Evolutionary conservation across 768 basidiomycete species (phyloP), one percentile per base, ranked within the genome.

Genomic region (Naganishia vaughanmartiniae): DNA sequence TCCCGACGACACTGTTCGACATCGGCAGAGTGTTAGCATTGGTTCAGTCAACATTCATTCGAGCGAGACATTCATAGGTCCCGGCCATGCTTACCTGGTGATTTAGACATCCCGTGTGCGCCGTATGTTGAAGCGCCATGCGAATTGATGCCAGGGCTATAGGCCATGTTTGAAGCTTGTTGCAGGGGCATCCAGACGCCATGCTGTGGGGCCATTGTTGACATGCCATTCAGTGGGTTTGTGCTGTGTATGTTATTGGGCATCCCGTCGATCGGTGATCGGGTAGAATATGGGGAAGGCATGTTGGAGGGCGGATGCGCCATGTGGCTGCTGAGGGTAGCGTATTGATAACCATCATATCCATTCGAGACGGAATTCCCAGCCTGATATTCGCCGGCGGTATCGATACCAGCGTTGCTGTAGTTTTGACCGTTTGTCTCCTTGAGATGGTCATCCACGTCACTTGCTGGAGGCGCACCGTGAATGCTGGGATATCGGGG

Each of bases 121-220:
- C 31, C 30, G 30, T 63, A 63, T 24, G 46, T 30, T 6, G 60
- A 42, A 11, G 60, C 36, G 21, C 60, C 60, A 4, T 39, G 19
- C 2, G 60, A 26, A 34, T 45, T 63, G n/a, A 63, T 30, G 9
- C 60, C 60, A 30, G 60, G 39, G 30, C 60, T 63, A 17, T 45
- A 63, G 14, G 60, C 21, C 26, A n/a, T 42, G 24, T 63, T 69
- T 17, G 42, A 26, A 12, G 68, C 56, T 30, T 70, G 69, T 31
- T 70, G 60, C 51, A 70, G 30, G 12, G 69, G 69, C 33, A 70
- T 60, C 69, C 69, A 70, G 11, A 70, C 69, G 17, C 69, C 69
- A 56, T 65, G 60, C 45, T 70, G 69, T 15, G 48, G 42, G 15
- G 63, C 14, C n/a, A 26, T 45, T 12, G 65, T 33, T 17, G 46